These are phyloP conservation scores for Globisporangium solare DNA, from an alignment of 352 stramenopile species.

Conservation along the genomic window DNA sequence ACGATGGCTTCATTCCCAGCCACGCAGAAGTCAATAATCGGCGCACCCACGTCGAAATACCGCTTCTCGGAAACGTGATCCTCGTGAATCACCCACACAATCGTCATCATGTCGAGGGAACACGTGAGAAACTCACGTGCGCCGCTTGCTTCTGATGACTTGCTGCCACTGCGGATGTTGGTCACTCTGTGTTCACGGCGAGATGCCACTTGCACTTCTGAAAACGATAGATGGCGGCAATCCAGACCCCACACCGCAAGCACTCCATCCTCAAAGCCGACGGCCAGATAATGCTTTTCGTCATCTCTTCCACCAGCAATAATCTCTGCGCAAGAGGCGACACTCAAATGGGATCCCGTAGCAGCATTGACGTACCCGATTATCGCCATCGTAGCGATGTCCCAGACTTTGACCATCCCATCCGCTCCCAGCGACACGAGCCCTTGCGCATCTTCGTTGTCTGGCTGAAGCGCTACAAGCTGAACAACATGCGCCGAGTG, in stretches of 20 bases:
- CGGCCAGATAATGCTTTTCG: slow-evolving; percentile 12
- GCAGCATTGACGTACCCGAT: slow-evolving; percentile 34
- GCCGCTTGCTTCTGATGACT: neutral
- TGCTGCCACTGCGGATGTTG: slow-evolving; percentile 16
- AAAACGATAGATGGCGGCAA: slow-evolving; percentile 14
- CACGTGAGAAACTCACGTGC: slow-evolving; percentile 31
- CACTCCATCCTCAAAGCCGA: slow-evolving; percentile 56
- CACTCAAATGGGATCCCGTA: slow-evolving; percentile 17
- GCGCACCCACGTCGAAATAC: slow-evolving; percentile 57
- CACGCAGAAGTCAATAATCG: slow-evolving; percentile 40
- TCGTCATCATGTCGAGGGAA: slow-evolving; percentile 63
- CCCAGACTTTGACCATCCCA: slow-evolving; percentile 61
- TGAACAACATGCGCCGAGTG: slow-evolving; percentile 54
- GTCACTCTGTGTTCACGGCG: slow-evolving; percentile 44
- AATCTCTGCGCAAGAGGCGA: slow-evolving; percentile 36
- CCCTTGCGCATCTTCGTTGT: neutral
- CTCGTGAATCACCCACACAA: slow-evolving; percentile 39
- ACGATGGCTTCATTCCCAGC: slow-evolving; percentile 22
- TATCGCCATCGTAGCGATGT: slow-evolving; percentile 29
- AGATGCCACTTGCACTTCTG: slow-evolving; percentile 21
- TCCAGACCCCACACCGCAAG: slow-evolving; percentile 36
- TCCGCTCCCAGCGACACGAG: slow-evolving; percentile 45
- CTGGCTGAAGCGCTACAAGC: slow-evolving; percentile 11
- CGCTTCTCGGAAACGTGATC: slow-evolving; percentile 37
- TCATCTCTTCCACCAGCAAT: slow-evolving; percentile 4